Percentiles rank a stretch among this genome's conserved stretches.
Conservation (phyloP, 2,329 filamentous ascomycete species). For the Coleophoma cylindrospora region DNA sequence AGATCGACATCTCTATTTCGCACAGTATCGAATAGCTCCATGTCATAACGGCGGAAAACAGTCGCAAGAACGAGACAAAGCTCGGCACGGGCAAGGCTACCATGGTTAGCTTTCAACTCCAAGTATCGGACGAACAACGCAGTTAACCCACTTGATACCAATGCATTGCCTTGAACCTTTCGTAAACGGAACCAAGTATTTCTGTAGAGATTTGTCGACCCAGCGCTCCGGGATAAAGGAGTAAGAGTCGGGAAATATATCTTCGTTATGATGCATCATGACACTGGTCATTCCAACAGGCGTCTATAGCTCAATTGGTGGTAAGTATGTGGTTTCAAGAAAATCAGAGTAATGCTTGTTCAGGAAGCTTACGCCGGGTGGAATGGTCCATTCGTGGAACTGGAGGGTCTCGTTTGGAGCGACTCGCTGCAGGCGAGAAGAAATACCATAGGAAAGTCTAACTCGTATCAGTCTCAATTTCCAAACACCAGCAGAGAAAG, state of each 20-base stretch:
- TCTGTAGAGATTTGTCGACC: constrained; percentile 29
- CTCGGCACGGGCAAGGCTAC: neutral
- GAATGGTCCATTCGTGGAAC: constrained; percentile 13
- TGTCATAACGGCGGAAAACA: neutral
- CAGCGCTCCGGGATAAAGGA: constrained; percentile 35
- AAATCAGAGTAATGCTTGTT: neutral
- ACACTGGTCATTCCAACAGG: constrained; percentile 32
- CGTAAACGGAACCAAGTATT: constrained; percentile 34
- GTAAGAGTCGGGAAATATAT: constrained; percentile 30
- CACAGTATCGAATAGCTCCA: neutral
- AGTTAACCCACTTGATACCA: constrained; percentile 19
- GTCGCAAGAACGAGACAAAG: neutral
- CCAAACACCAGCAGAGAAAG: too few species aligned
- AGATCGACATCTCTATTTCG: neutral
- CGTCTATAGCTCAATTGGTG: constrained; percentile 10
- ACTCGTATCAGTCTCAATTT: constrained; percentile 4
- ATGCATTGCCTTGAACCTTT: constrained; percentile 35
- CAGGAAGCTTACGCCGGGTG: constrained; percentile 13
- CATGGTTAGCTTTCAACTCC: neutral
- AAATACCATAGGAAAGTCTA: constrained; percentile 24
- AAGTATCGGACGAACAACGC: neutral
- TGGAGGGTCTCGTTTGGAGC: constrained; percentile 13
- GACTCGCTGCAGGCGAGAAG: constrained; percentile 22
- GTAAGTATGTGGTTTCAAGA: neutral
- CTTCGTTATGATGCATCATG: constrained; percentile 33